Base-by-base conservation (phyloP, 192 early-diverging fungal genomes). In the Hyaloraphidium curvatum region DNA sequence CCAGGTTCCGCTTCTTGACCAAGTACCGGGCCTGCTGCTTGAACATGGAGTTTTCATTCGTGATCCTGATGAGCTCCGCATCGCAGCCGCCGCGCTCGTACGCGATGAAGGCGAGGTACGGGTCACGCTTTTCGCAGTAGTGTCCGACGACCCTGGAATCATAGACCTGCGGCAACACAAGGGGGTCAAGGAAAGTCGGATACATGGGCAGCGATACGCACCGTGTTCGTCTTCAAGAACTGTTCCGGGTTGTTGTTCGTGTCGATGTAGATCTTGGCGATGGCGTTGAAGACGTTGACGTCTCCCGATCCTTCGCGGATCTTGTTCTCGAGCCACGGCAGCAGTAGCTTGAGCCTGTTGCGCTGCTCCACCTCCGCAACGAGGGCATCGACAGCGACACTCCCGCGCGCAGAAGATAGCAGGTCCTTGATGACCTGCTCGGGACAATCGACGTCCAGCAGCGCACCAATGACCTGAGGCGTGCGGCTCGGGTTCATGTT, bases 181-280 rank as follows among this genome's bases (percentile, higher is more conserved):
- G n/a, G n/a, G n/a, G n/a, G n/a, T n/a, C n/a, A n/a, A n/a, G n/a
- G n/a, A n/a, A n/a, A n/a, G n/a, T n/a, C n/a, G n/a, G n/a, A 57
- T 30, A n/a, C 39, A 30, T 30, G 14, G 21, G 21, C 16, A 53
- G 23, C 39, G 27, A 33, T 9, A 58, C 59, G 50, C 55, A 81
- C 70, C 48, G 75, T 67, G 59, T 90, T 90, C 53, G 82, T 81
- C 60, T 76, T 82, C 55, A 98, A 70, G 78, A 98, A 98, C 48
- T 77, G 73, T 62, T 98, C 95, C 9, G 95, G 85, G 52, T 96
- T 93, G 62, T 88, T 93, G 80, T 96, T 98, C 66, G 85, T 96
- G 66, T 98, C 95, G 59, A 98, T 95, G 64, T 93, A 95, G 54
- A 98, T 97, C 75, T 97, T 98, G 56, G 89, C 95, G 37, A 98